Evolutionary conservation across 768 basidiomycete genomes (phyloP), one percentile per base, ranked within the genome.

Genomic region (Hydnomerulius pinastri): DNA sequence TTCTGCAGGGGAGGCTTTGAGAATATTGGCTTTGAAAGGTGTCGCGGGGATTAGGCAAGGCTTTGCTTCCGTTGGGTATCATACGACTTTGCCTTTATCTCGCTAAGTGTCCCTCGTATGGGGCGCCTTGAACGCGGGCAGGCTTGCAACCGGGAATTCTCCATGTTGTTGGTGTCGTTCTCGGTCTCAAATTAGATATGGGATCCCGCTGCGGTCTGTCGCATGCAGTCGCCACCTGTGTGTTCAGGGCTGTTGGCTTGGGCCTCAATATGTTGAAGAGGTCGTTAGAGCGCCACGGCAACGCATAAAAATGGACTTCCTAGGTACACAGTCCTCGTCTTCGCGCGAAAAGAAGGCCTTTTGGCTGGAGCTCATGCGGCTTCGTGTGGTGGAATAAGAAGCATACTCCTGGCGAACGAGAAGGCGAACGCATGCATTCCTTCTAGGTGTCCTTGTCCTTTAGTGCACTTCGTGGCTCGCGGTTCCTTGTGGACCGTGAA

Each of bases 21-120:
- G 56, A 58, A 62, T 33, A 43, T n/a, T 43, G 53, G 73, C 68
- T 73, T 79, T 82, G 77, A 77, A 78, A 83, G 6, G 76, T 75
- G 79, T 72, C 68, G 79, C 71, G 77, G 78, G 73, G 80, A 79
- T 71, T 61, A 78, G 80, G 77, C 72, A 70, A 54, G 46, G 13
- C 18, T 12, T 24, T 24, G 1, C 9, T 45, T 29, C n/a, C 27
- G 15, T 36, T 13, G 20, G 44, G 25, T 15, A 24, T 12, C 28
- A 18, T 37, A 20, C 8, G 23, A 6, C 7, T 35, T 12, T 40
- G 23, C 48, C 6, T 50, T 50, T 42, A 46, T 63, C 62, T 36
- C 50, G 50, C 62, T 43, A 12, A 33, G 62, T 29, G 56, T 55
- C 48, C 51, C 44, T 41, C 5, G 3, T 15, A 32, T 55, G 18